Evolutionary conservation across 2,329 filamentous ascomycete species (phyloP).

Genomic region (Fusarium miscanthi): DNA sequence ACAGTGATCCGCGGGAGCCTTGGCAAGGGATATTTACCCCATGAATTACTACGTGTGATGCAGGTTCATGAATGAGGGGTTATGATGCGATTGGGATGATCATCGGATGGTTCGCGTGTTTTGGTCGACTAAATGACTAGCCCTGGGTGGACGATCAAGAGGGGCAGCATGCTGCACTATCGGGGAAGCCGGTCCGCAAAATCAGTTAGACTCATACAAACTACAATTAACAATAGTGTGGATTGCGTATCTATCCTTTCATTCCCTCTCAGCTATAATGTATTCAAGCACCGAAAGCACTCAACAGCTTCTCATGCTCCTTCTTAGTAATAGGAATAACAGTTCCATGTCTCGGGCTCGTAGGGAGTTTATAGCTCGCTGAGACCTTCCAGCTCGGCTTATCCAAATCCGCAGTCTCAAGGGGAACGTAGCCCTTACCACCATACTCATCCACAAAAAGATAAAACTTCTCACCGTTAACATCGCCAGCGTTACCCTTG

Average conservation of each 20-base stretch:
- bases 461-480: conserved; percentile 64
- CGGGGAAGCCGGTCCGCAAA: not conserved
- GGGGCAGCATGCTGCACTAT: not conserved
- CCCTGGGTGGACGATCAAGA: not conserved
- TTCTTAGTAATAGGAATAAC: conserved; percentile 62
- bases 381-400: conserved; percentile 62
- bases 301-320: conserved; percentile 23
- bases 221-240: not conserved
- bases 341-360: conserved; percentile 64
- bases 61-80: conserved; percentile 11
- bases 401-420: conserved; percentile 61
- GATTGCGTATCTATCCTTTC: fast-evolving
- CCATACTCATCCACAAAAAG: conserved; percentile 66
- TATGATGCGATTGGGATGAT: not conserved
- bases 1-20: not conserved
- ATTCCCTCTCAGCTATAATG: fast-evolving
- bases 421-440: conserved; percentile 63
- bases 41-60: not conserved
- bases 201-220: not conserved
- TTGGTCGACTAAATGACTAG: not conserved
- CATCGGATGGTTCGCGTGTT: not conserved
- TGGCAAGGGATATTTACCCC: not conserved
- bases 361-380: conserved; percentile 57
- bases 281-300: not conserved
- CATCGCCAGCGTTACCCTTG: conserved; percentile 60